Percentiles rank a stretch among this genome's conserved stretches.
phyloP scores from a whole-genome alignment of 371 early-diverging fungal species.

The Lichtheimia ramosa region DNA sequence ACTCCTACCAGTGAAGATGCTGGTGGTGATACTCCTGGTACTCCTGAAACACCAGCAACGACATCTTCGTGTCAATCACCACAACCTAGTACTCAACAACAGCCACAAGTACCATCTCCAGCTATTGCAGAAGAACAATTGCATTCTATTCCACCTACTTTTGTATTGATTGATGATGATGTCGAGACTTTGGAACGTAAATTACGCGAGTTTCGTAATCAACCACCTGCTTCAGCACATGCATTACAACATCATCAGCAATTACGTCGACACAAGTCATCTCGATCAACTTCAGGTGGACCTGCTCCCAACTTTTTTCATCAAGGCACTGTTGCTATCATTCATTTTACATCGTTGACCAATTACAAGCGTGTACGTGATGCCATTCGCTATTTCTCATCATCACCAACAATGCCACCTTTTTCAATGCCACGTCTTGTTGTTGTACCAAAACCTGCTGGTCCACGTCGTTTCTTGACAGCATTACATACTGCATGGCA shows the following conservation, averaged over 20 bases:
- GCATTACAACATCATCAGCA: slow-evolving; percentile 15
- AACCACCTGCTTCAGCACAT: slow-evolving; percentile 19
- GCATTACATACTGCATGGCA: slow-evolving; percentile 65
- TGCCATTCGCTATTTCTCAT: slow-evolving; percentile 39
- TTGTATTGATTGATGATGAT: slow-evolving; percentile 66
- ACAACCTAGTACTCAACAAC: not conserved
- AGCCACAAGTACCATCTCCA: slow-evolving; percentile 22
- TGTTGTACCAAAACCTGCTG: slow-evolving; percentile 71
- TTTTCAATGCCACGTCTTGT: slow-evolving; percentile 55
- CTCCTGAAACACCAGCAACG: slow-evolving; percentile 1
- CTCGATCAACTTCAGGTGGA: slow-evolving; percentile 17
- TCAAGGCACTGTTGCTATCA: slow-evolving; percentile 49
- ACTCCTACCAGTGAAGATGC: not conserved
- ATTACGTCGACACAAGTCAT: slow-evolving; percentile 30
- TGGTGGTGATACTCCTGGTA: not conserved
- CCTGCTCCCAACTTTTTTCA: slow-evolving; percentile 19
- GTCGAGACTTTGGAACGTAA: slow-evolving; percentile 47
- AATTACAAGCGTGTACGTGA: slow-evolving; percentile 64
- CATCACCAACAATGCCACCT: slow-evolving; percentile 4
- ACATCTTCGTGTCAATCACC: slow-evolving; percentile 1
- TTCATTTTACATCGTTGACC: slow-evolving; percentile 60
- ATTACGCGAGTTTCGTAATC: slow-evolving; percentile 42
- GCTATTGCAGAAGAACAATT: slow-evolving; percentile 37
- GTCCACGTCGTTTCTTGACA: slow-evolving; percentile 64
- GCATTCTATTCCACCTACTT: slow-evolving; percentile 49